Evolutionary conservation across 2,329 filamentous ascomycete species (phyloP).

Genomic region (Phialophora expanda): DNA sequence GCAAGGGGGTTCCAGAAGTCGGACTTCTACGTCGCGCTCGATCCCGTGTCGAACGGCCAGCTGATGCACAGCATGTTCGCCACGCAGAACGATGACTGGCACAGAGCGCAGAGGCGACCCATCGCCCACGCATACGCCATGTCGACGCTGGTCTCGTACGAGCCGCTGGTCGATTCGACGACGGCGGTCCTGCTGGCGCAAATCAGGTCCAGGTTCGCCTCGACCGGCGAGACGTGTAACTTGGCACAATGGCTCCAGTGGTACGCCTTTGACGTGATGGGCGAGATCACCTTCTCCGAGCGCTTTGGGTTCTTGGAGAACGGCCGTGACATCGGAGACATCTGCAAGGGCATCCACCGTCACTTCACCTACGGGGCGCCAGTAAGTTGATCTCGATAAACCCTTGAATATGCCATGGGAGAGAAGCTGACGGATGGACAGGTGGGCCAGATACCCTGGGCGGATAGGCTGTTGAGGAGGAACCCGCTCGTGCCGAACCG

Average conservation of each 20-base stretch:
- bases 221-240: constrained; percentile 38
- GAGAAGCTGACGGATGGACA: not conserved
- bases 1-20: too few relatives aligned
- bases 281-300: constrained; percentile 44
- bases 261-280: constrained; percentile 44
- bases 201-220: constrained; percentile 25
- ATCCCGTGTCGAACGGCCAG: too few relatives aligned
- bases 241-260: constrained; percentile 46
- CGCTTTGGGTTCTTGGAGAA: constrained; percentile 43
- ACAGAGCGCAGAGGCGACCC: not conserved
- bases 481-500: constrained; percentile 41
- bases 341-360: constrained; percentile 49
- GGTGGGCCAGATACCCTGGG: constrained; percentile 46
- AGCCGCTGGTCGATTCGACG: constrained; percentile 14
- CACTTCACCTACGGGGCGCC: constrained; percentile 41
- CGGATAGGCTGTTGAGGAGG: constrained; percentile 47
- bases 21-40: too few relatives aligned
- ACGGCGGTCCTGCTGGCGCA: not conserved
- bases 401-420: not conserved
- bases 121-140: constrained; percentile 12
- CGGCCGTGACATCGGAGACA: constrained; percentile 45
- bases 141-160: constrained; percentile 9
- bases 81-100: constrained; percentile 1
- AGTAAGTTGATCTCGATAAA: not conserved
- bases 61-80: too few relatives aligned